Conservation (phyloP, 305 asterid species). For the Fraxinus paxiana region DNA sequence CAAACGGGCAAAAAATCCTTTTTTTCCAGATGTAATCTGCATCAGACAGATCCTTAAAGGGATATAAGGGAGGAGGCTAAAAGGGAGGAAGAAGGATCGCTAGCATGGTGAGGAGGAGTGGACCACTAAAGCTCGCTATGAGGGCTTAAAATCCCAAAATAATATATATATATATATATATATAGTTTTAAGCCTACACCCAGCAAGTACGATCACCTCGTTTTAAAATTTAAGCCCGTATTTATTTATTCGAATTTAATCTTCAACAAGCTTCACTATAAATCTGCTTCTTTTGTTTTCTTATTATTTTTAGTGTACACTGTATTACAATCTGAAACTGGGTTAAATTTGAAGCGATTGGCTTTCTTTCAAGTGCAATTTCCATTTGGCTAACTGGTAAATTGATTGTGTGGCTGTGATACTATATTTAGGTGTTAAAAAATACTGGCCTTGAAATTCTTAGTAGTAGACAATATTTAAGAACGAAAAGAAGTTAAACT, state of each 20-base stretch:
- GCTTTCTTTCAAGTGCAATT: background rate
- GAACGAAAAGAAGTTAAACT: background rate
- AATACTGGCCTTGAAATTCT: background rate
- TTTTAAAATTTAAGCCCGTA: too few relatives aligned
- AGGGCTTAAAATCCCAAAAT: background rate
- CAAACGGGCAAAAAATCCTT: too few relatives aligned
- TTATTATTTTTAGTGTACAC: background rate
- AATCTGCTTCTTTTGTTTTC: background rate
- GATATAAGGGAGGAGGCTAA: background rate
- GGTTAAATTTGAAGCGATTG: background rate
- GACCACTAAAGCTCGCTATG: background rate
- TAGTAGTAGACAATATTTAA: background rate
- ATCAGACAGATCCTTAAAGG: too few relatives aligned
- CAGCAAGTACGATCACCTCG: background rate
- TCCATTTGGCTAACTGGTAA: background rate
- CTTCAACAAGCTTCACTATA: background rate
- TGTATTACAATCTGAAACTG: background rate
- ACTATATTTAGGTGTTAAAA: background rate
- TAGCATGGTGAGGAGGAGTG: background rate
- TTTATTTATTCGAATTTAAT: too few relatives aligned
- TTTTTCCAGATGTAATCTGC: too few relatives aligned
- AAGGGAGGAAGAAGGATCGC: background rate
- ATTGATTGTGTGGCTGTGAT: background rate
- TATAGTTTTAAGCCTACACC: background rate
- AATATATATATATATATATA: too few relatives aligned